Percentiles rank a stretch among this genome's conserved stretches.
Evolutionary conservation across 345 rosid species (phyloP).

Genomic region (Lenwebbia sp.): DNA sequence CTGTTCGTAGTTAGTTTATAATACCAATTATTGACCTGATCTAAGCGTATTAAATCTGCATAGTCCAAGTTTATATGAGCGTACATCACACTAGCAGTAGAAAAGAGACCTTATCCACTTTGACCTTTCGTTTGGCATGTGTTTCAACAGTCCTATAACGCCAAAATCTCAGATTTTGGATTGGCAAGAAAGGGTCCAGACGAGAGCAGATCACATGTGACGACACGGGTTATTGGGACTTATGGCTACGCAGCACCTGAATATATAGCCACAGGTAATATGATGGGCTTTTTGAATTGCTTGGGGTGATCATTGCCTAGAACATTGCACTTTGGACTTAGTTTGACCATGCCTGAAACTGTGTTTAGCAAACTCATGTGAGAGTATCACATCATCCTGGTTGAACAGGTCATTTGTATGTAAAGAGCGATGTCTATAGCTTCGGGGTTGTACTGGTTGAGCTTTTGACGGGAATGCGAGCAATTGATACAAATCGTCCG

Average conservation of each 20-base stretch:
- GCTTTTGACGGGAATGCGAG: conserved; percentile 5
- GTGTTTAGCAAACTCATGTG: neutral
- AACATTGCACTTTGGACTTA: neutral
- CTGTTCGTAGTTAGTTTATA: neutral
- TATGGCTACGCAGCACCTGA: conserved; percentile 11
- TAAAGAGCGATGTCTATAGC: conserved; percentile 9
- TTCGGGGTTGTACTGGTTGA: conserved; percentile 11
- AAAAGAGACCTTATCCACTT: neutral
- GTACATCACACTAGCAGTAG: neutral
- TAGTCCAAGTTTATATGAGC: neutral
- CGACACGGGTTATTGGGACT: conserved; percentile 2
- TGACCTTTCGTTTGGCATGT: neutral
- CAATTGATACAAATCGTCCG: neutral
- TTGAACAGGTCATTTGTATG: conserved; percentile 3
- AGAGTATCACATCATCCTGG: neutral
- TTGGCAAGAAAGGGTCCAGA: conserved; percentile 6
- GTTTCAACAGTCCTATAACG: neutral
- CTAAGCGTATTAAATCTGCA: neutral
- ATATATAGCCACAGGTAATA: conserved; percentile 3
- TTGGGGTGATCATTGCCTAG: neutral
- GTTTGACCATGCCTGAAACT: neutral
- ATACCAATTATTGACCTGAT: neutral
- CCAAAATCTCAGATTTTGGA: conserved; percentile 10
- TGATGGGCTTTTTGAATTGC: neutral
- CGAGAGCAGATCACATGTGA: neutral